phyloP scores from a whole-genome alignment of 768 basidiomycete species.

The Termitomyces sp. region DNA sequence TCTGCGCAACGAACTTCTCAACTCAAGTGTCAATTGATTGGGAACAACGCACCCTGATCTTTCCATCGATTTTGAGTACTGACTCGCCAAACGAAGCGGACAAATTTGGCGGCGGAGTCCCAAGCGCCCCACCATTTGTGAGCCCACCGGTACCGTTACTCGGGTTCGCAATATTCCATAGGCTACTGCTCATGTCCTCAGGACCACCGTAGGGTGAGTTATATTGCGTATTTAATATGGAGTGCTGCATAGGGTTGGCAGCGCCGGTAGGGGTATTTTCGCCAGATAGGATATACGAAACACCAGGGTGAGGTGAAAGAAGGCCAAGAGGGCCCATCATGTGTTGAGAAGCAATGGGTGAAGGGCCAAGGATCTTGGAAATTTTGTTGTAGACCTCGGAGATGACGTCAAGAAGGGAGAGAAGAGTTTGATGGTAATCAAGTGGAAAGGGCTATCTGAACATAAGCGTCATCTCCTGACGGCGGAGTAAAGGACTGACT shows the following conservation, averaged over 20 bases:
- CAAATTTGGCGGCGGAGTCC: conserved; percentile 52
- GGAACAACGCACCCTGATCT: conserved; percentile 59
- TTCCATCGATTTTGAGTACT: conserved; percentile 74
- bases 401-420: conserved; percentile 84
- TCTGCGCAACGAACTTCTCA: conserved; percentile 43
- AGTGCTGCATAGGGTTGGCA: conserved; percentile 7
- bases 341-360: conserved; percentile 64
- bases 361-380: conserved; percentile 75
- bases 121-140: conserved; percentile 23
- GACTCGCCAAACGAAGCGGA: conserved; percentile 61
- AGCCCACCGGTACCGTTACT: conserved; percentile 19
- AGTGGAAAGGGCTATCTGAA: conserved; percentile 72
- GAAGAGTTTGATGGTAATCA: conserved; percentile 85
- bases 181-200: conserved; percentile 40
- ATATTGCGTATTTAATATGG: conserved; percentile 11
- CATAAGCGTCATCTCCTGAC: conserved; percentile 1
- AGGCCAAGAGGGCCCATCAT: conserved; percentile 77
- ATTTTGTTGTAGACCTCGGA: conserved; percentile 90
- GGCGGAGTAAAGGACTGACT: conserved; percentile 32
- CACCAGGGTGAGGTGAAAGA: conserved; percentile 75
- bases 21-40: neutral
- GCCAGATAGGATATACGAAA: conserved; percentile 68
- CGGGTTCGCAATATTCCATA: conserved; percentile 72
- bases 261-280: conserved; percentile 23
- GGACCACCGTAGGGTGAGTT: conserved; percentile 8